phyloP scores from a whole-genome alignment of 805 yeast genomes.

The Kazachstania psychrophila region DNA sequence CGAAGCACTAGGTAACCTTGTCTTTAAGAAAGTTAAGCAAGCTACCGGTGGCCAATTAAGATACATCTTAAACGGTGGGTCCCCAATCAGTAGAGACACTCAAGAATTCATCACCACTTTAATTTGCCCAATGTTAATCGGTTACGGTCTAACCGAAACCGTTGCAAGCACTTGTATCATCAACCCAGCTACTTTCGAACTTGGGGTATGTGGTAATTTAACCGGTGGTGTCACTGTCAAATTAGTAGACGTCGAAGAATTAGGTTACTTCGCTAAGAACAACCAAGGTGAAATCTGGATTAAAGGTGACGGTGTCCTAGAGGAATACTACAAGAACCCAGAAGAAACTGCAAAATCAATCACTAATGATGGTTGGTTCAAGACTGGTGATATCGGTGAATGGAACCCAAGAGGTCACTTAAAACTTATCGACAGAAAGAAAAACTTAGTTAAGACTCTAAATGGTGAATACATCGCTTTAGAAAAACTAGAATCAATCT shows the following conservation, averaged over 20 bases:
- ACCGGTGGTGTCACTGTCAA: slow-evolving; percentile 79
- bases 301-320: slow-evolving; percentile 61
- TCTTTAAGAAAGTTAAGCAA: slow-evolving; percentile 80
- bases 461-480: slow-evolving; percentile 97
- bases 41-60: slow-evolving; percentile 91
- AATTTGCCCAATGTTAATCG: slow-evolving; percentile 80
- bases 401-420: slow-evolving; percentile 78
- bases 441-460: slow-evolving; percentile 89
- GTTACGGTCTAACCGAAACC: slow-evolving; percentile 96
- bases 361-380: slow-evolving; percentile 85
- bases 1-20: slow-evolving; percentile 47
- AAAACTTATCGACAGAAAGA: slow-evolving; percentile 83
- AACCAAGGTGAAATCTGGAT: slow-evolving; percentile 89
- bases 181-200: slow-evolving; percentile 56
- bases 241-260: slow-evolving; percentile 82
- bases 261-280: slow-evolving; percentile 83
- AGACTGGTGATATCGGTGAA: slow-evolving; percentile 94
- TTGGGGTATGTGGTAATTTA: slow-evolving; percentile 73
- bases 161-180: slow-evolving; percentile 76
- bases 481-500: slow-evolving; percentile 85
- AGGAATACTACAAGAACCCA: slow-evolving; percentile 74
- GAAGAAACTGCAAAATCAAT: slow-evolving; percentile 71
- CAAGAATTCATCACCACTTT: slow-evolving; percentile 71
- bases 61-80: slow-evolving; percentile 79
- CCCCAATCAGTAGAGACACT: slow-evolving; percentile 74